phyloP scores from a whole-genome alignment of 2,329 filamentous ascomycete genomes.

The Chaetomium sp. region DNA sequence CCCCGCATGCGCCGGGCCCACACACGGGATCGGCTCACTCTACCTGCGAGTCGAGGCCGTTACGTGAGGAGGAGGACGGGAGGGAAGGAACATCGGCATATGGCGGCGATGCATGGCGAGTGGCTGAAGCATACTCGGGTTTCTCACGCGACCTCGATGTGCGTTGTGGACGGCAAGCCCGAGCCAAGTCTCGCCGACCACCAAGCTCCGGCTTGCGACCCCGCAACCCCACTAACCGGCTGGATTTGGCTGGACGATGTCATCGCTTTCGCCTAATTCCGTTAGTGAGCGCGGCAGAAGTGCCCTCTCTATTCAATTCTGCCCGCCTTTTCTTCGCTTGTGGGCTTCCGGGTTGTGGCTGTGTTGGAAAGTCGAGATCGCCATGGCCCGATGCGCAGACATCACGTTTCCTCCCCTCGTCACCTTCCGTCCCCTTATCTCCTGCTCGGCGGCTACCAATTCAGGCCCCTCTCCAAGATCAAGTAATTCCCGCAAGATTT shows the following conservation, averaged over 20 bases:
- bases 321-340: constrained; percentile 8
- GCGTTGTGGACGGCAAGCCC: constrained; percentile 13
- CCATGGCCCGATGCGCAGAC: constrained; percentile 15
- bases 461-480: constrained; percentile 9
- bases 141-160: constrained; percentile 9
- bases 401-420: constrained; percentile 25
- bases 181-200: constrained; percentile 1
- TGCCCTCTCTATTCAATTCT: constrained; percentile 17
- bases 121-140: neutral
- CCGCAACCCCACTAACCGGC: constrained; percentile 33
- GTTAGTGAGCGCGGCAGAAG: constrained; percentile 17
- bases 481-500: constrained; percentile 11
- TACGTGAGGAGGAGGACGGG: neutral
- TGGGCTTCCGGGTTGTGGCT: constrained; percentile 17
- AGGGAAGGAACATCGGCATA: neutral
- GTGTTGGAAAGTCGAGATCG: constrained; percentile 21
- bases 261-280: constrained; percentile 27
- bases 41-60: neutral
- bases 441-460: constrained; percentile 5
- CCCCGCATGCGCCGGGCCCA: constrained; percentile 10
- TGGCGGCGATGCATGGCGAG: neutral
- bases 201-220: constrained; percentile 21
- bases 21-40: neutral
- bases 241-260: constrained; percentile 29
- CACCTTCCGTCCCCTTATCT: constrained; percentile 16